Percentiles rank a stretch among this genome's conserved stretches.
Conservation (phyloP, 345 rosid species). For the Murraya paniculata region DNA sequence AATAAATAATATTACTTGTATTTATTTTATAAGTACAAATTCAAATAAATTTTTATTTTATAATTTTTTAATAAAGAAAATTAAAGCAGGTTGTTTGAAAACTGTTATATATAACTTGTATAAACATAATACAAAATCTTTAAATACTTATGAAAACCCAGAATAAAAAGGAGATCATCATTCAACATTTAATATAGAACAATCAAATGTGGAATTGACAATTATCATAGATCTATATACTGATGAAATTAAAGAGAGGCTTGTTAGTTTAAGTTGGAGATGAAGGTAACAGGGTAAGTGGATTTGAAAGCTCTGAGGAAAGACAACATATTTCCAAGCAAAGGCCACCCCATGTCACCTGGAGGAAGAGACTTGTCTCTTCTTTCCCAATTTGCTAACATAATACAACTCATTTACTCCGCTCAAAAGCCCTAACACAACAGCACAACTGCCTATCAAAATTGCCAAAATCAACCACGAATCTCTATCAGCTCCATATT, state of each 20-base stretch:
- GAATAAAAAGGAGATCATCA: neutral
- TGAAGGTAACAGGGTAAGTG: conserved; percentile 39
- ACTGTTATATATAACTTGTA: too few species aligned
- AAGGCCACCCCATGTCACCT: conserved; percentile 46
- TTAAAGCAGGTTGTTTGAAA: too few species aligned
- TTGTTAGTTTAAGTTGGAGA: conserved; percentile 24
- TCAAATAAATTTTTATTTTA: too few species aligned
- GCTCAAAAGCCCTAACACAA: conserved; percentile 25
- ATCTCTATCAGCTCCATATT: conserved; percentile 8
- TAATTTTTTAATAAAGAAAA: too few species aligned
- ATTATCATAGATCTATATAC: neutral
- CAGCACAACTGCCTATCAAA: neutral
- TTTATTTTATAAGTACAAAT: too few species aligned
- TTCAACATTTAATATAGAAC: neutral
- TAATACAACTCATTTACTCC: conserved; percentile 34
- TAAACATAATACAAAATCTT: too few species aligned
- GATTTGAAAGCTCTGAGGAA: conserved; percentile 48
- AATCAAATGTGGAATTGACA: neutral
- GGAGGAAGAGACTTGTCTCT: conserved; percentile 38
- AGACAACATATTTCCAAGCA: conserved; percentile 43
- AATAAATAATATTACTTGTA: too few species aligned
- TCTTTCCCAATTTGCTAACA: conserved; percentile 36
- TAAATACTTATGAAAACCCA: too few species aligned
- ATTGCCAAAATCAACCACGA: conserved; percentile 7
- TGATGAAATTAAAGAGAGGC: conserved; percentile 6